Evolutionary conservation across 495 filamentous ascomycete genomes (phyloP).

Genomic region (Cercophora newfieldiana): DNA sequence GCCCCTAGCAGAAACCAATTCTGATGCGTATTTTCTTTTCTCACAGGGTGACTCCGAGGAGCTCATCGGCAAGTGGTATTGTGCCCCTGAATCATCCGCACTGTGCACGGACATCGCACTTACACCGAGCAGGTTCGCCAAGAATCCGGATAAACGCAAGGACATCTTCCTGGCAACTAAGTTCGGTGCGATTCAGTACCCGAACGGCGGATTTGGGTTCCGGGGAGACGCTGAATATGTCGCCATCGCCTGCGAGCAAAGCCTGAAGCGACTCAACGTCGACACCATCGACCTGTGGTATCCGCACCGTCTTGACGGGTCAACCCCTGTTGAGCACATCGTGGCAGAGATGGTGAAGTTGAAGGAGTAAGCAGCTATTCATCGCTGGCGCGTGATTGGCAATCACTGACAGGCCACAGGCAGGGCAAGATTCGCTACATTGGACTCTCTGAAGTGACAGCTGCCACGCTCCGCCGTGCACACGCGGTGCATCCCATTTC

Average conservation of each 20-base stretch:
- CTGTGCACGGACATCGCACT: too few relatives aligned
- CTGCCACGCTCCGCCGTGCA: slow-evolving; percentile 32
- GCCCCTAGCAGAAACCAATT: background rate
- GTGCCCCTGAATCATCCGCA: too few relatives aligned
- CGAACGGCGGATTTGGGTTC: slow-evolving; percentile 24
- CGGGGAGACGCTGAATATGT: slow-evolving; percentile 52
- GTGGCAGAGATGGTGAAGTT: slow-evolving; percentile 23
- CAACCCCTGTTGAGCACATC: slow-evolving; percentile 25
- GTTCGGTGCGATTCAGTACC: slow-evolving; percentile 36
- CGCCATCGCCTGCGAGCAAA: slow-evolving; percentile 50
- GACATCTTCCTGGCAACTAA: slow-evolving; percentile 56
- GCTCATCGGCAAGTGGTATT: slow-evolving; percentile 8
- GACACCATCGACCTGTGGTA: slow-evolving; percentile 50
- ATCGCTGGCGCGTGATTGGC: too few relatives aligned
- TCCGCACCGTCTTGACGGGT: slow-evolving; percentile 24
- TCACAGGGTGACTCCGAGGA: background rate
- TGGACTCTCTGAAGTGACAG: slow-evolving; percentile 38
- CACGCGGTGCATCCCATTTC: slow-evolving; percentile 30
- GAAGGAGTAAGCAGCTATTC: slow-evolving; percentile 27
- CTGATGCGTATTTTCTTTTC: background rate
- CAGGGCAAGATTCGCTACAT: slow-evolving; percentile 48
- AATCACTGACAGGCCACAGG: background rate
- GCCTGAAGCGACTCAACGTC: slow-evolving; percentile 51
- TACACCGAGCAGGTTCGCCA: too few relatives aligned
- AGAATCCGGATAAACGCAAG: slow-evolving; percentile 8